phyloP scores from a whole-genome alignment of 75 land plant genomes.

The Cupressus sempervirens region DNA sequence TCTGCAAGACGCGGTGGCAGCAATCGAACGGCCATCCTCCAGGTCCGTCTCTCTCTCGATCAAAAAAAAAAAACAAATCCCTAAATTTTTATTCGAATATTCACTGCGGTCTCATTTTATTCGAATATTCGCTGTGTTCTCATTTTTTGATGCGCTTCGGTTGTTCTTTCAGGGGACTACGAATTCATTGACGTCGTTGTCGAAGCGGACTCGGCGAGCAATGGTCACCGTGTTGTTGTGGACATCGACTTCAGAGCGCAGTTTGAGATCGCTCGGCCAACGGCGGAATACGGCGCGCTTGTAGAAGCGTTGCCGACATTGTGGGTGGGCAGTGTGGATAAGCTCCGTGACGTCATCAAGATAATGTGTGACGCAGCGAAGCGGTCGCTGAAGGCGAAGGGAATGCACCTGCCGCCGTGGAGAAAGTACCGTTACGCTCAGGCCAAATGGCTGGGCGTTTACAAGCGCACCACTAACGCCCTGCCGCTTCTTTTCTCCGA shows the following conservation, averaged over 20 bases:
- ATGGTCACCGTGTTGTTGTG: constrained; percentile 25
- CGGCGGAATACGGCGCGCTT: constrained; percentile 36
- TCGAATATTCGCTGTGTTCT: background rate
- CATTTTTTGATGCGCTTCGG: no score
- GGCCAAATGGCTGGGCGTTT: constrained; percentile 73
- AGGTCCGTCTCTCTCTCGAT: background rate
- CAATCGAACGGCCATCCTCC: constrained; percentile 40
- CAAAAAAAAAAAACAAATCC: no score
- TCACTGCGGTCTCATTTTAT: background rate
- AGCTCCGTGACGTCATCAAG: constrained; percentile 46
- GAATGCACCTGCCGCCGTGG: constrained; percentile 71
- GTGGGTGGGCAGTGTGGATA: constrained; percentile 45
- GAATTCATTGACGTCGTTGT: constrained; percentile 74
- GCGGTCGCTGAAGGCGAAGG: constrained; percentile 46
- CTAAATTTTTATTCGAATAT: background rate
- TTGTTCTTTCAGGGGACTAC: constrained; percentile 44
- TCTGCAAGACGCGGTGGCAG: constrained; percentile 72
- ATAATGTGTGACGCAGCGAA: constrained; percentile 50
- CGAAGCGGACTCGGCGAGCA: background rate
- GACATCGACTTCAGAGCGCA: constrained; percentile 60
- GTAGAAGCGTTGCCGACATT: constrained; percentile 41
- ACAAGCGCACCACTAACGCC: constrained; percentile 44
- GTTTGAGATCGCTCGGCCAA: constrained; percentile 75
- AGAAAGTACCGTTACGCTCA: constrained; percentile 60
- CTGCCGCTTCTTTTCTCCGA: background rate